phyloP scores from a whole-genome alignment of 768 basidiomycete genomes.

The Agrocybe pediades region DNA sequence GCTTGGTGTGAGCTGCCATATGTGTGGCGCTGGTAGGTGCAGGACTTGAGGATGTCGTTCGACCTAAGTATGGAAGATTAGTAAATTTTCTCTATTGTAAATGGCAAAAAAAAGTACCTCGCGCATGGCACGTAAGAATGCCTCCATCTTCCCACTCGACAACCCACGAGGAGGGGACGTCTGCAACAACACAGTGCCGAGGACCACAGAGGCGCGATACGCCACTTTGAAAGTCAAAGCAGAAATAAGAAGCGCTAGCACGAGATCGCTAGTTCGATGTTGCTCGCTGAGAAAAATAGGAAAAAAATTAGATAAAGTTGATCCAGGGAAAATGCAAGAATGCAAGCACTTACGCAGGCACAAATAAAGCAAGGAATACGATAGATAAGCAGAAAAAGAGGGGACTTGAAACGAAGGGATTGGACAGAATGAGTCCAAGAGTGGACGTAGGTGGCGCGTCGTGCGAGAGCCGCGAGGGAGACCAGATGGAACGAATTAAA shows the following conservation, averaged over 20 bases:
- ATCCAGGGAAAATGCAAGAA: background rate
- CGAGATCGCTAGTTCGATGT: conserved; percentile 79
- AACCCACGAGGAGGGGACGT: conserved; percentile 76
- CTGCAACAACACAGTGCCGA: conserved; percentile 87
- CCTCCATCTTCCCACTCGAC: conserved; percentile 72
- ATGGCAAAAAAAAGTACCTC: conserved; percentile 50
- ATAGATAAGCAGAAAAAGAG: conserved; percentile 58
- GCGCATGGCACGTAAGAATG: conserved; percentile 77
- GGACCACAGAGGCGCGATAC: conserved; percentile 79
- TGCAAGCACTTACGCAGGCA: conserved; percentile 54
- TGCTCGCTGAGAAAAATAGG: conserved; percentile 39
- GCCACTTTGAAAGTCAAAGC: conserved; percentile 81
- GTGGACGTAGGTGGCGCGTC: conserved; percentile 36
- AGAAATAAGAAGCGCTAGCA: conserved; percentile 78
- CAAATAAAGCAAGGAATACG: conserved; percentile 48
- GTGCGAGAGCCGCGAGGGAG: conserved; percentile 32
- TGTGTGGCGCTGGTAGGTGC: conserved; percentile 82
- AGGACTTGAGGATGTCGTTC: conserved; percentile 84
- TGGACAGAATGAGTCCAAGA: conserved; percentile 51
- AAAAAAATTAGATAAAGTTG: background rate
- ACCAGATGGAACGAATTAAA: conserved; percentile 48
- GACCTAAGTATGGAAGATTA: conserved; percentile 46
- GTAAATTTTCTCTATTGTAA: background rate
- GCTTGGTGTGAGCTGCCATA: conserved; percentile 80
- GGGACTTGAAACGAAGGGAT: conserved; percentile 75